Conservation (phyloP, 768 basidiomycete species). For the Psilocybe sp. region DNA sequence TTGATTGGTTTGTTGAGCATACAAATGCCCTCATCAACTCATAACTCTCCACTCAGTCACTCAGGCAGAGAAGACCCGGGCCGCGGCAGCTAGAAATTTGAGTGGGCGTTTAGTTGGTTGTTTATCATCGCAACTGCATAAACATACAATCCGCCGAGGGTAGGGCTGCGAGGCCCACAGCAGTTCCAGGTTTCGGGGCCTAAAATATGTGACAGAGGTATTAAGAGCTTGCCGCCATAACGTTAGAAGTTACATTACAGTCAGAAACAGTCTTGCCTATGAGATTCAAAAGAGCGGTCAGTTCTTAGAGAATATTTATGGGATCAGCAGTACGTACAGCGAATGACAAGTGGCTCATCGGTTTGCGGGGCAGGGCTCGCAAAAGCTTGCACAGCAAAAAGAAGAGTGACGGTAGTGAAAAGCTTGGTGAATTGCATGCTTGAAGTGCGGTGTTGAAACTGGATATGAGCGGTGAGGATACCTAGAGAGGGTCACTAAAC, state of each 20-base stretch:
- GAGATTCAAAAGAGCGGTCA: too few species aligned
- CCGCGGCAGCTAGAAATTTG: constrained; percentile 13
- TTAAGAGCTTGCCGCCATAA: neutral
- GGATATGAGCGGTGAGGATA: too few species aligned
- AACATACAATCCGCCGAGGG: constrained; percentile 15
- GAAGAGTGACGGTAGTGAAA: constrained; percentile 7
- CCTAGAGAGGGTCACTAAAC: too few species aligned
- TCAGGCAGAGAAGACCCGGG: constrained; percentile 14
- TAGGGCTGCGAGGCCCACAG: constrained; percentile 15
- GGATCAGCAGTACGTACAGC: constrained; percentile 13
- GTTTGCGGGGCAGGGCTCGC: constrained; percentile 14
- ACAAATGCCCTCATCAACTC: too few species aligned
- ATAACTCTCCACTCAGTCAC: neutral
- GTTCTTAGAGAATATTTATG: neutral
- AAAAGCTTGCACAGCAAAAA: constrained; percentile 14
- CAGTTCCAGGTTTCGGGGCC: constrained; percentile 14
- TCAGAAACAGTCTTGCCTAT: too few species aligned
- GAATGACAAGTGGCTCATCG: constrained; percentile 5
- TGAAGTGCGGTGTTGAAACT: neutral
- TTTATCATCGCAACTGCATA: neutral
- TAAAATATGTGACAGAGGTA: neutral
- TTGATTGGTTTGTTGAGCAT: neutral
- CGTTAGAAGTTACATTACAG: too few species aligned
- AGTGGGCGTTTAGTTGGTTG: neutral
- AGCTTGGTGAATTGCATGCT: constrained; percentile 18